Evolutionary conservation across 2,329 filamentous ascomycete genomes (phyloP), one percentile per base, ranked within the genome.

Genomic region (Penicillium sp.): DNA sequence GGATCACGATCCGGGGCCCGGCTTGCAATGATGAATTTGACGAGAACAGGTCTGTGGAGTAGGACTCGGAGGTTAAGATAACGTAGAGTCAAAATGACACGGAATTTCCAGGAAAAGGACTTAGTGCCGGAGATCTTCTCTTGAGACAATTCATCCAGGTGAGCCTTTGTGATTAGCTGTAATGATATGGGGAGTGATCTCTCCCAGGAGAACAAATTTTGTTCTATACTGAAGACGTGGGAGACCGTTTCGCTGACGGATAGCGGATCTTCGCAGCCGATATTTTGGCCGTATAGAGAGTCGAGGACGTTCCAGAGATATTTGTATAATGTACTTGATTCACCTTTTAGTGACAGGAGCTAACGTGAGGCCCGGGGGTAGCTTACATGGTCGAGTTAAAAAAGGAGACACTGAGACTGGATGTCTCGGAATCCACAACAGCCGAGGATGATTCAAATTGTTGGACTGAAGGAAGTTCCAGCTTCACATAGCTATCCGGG

Each of bases 51-150:
- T 2, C 78, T 70, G 49, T 80, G 78, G 1, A 78, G 54, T 3
- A 81, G 69, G 5, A 80, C 70, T 3, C 72, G 72, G 3, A 77
- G 61, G 55, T 80, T 78, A 19, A 72, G 69, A 56, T 77, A 77
- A n/a, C 78, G 71, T 16, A 80, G 55, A 0, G 74, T 74, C 0
- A 81, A 66, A 3, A 83, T 77, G 8, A 81, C 68, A 3, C 73
- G 71, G 39, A 81, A 75, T 60, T 63, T 75, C 57, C 56, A 63
- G 23, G 37, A 61, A 54, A 54, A 62, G 25, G 48, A 58, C 16
- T 53, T 56, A 21, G 13, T 48, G 39, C 45, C 53, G 10, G 53
- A 53, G 31, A 19, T 27, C 26, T 21, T 58, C 21, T 29, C 45
- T 9, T 23, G 54, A 1, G 42, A n/a, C 16, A 54, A 54, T 33